phyloP scores from a whole-genome alignment of 1,284 basidiomycete genomes.

The Puccinia horiana region DNA sequence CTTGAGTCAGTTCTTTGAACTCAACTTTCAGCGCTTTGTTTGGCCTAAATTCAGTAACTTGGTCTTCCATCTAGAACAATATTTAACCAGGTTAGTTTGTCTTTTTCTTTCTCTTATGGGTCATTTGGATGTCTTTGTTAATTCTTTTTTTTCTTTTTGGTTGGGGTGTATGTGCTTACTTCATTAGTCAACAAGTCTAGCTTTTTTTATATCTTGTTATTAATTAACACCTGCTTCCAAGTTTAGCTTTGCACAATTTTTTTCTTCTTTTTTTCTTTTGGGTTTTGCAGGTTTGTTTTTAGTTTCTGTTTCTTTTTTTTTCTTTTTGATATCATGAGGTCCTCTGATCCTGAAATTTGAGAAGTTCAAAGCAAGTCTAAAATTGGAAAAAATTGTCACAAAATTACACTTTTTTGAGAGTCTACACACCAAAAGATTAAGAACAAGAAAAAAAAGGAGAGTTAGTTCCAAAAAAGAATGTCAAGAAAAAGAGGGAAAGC shows the following conservation, averaged over 20 bases:
- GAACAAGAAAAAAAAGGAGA: too few species aligned
- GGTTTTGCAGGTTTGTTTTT: too few species aligned
- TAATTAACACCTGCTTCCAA: neutral
- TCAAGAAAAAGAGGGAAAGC: too few species aligned
- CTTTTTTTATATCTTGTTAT: neutral
- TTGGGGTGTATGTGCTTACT: neutral
- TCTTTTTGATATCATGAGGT: too few species aligned
- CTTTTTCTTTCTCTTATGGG: neutral
- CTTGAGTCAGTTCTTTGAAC: slow-evolving; percentile 22
- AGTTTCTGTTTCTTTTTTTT: neutral
- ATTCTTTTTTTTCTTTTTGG: neutral
- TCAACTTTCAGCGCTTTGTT: slow-evolving; percentile 18
- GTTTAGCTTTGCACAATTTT: neutral
- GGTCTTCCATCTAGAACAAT: slow-evolving; percentile 4
- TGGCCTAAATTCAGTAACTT: slow-evolving; percentile 16
- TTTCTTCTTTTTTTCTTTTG: neutral
- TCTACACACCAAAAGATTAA: too few species aligned
- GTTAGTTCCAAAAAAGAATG: too few species aligned
- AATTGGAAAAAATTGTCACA: too few species aligned
- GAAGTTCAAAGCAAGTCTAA: too few species aligned
- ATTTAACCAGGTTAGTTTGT: slow-evolving; percentile 7
- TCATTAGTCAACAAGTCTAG: neutral
- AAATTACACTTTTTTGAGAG: too few species aligned
- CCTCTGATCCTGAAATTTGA: too few species aligned
- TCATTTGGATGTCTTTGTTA: neutral